Base-by-base conservation (phyloP, 2,329 filamentous ascomycete species). In the Beauveria caledonica region DNA sequence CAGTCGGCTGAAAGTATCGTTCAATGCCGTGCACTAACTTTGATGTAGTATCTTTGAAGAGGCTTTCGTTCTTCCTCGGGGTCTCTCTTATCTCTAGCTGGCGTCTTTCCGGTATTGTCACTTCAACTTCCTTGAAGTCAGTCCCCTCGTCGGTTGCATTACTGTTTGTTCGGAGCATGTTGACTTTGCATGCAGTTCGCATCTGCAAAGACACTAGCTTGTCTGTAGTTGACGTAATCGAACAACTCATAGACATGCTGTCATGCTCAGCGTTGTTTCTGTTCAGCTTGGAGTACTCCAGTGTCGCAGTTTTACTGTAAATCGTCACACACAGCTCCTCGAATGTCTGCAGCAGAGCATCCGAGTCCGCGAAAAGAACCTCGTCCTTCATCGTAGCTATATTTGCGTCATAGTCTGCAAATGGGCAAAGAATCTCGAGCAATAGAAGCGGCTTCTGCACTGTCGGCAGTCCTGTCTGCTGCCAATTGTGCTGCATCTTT, bases 351-450 rank as follows among this genome's bases (percentile, higher is more conserved):
- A 83, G 63, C 0, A 84, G 49, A 2, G 58, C 53, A 2, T 70
- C 52, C 63, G 86, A 80, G 55, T 89, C 76, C 5, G 75, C 76
- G 67, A 92, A 91, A 1, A 90, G 67, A 2, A 92, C 79, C 66
- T 90, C 84, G 60, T 90, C 84, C 68, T 92, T 92, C 3, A 83
- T 77, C 3, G 88, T 83, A 62, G 90, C 85, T 6, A 92, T 72
- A 64, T 92, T 92, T 1, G 80, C 77, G 71, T 92, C 89, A 66
- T 92, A 92, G 61, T 77, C 85, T 29, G 79, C 78, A 1, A 74
- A 68, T 0, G 83, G 80, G 66, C 87, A 92, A 15, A 69, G 70
- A 33, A 92, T 84, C 60, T 85, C 81, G 42, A 92, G 71, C 45
- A 78, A 78, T 45, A 91, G 71, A 67, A 92, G 91, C 0, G 80